A percentile compares a stretch with the other conserved stretches of the same genome.
Evolutionary conservation across 257 asterid genomes (phyloP).

Genomic region (Solanum pinnatisectum): DNA sequence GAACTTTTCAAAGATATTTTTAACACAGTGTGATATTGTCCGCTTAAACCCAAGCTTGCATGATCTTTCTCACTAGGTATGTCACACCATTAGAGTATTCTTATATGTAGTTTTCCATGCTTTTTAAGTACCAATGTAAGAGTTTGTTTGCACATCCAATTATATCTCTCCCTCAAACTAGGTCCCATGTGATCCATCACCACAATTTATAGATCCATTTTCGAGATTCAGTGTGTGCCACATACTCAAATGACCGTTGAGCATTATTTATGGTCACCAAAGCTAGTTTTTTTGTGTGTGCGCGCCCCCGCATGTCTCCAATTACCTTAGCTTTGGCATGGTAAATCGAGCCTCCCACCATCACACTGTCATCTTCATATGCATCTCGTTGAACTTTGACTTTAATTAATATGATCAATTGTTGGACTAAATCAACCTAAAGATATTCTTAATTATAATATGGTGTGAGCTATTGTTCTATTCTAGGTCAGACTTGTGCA

Average conservation of each 20-base stretch:
- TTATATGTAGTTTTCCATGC: not conserved
- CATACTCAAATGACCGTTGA: not conserved
- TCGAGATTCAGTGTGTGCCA: not conserved
- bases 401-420: not conserved
- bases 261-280: not conserved
- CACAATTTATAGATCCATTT: not conserved
- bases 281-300: not conserved
- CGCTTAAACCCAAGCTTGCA: fast-evolving
- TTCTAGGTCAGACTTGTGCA: not conserved
- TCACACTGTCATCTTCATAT: not conserved
- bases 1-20: not conserved
- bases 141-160: not conserved
- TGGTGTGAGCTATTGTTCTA: not conserved
- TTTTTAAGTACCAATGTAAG: not conserved
- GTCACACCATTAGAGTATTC: not conserved
- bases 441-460: not conserved
- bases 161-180: not conserved
- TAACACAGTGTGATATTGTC: not conserved
- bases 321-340: not conserved
- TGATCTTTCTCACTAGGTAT: not conserved
- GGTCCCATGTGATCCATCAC: not conserved
- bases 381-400: not conserved
- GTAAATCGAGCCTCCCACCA: not conserved
- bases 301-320: too few relatives aligned
- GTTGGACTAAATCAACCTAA: too few relatives aligned